These are phyloP conservation scores for Colletotrichum falcatum DNA, from an alignment of 2,329 filamentous ascomycete genomes.

Conservation along the genomic window DNA sequence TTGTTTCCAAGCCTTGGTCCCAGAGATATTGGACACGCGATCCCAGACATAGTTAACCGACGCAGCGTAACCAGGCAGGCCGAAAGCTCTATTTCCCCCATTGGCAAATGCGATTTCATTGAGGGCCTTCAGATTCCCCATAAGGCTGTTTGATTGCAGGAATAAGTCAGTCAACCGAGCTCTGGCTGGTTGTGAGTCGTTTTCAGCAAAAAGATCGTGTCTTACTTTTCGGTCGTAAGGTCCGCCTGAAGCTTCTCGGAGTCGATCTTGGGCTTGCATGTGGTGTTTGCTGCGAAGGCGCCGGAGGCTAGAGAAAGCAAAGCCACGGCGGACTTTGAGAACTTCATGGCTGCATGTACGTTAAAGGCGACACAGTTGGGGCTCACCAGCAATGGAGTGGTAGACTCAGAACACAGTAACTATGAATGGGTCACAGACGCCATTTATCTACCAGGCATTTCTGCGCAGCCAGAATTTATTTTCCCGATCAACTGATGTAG, in stretches of 20 bases:
- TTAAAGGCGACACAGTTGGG: background rate
- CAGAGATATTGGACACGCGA: conserved; percentile 55
- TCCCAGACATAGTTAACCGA: conserved; percentile 63
- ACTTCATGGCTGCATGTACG: conserved; percentile 35
- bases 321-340: conserved; percentile 27
- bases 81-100: conserved; percentile 66
- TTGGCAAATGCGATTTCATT: conserved; percentile 60
- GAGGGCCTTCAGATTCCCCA: conserved; percentile 60
- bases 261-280: conserved; percentile 40
- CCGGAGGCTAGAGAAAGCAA: conserved; percentile 36
- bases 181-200: background rate
- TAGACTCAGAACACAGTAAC: too few relatives aligned
- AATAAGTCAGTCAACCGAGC: conserved; percentile 18
- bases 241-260: conserved; percentile 40
- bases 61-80: conserved; percentile 61
- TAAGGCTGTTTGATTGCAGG: conserved; percentile 49
- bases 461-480: too few relatives aligned
- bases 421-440: too few relatives aligned
- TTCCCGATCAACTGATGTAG: background rate
- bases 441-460: background rate
- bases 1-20: conserved; percentile 57
- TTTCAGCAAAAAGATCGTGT: too few relatives aligned
- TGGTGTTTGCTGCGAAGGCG: conserved; percentile 18
- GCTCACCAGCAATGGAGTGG: too few relatives aligned
- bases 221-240: conserved; percentile 40